Conservation (phyloP, 768 basidiomycete species). For the Calocera viscosa region DNA sequence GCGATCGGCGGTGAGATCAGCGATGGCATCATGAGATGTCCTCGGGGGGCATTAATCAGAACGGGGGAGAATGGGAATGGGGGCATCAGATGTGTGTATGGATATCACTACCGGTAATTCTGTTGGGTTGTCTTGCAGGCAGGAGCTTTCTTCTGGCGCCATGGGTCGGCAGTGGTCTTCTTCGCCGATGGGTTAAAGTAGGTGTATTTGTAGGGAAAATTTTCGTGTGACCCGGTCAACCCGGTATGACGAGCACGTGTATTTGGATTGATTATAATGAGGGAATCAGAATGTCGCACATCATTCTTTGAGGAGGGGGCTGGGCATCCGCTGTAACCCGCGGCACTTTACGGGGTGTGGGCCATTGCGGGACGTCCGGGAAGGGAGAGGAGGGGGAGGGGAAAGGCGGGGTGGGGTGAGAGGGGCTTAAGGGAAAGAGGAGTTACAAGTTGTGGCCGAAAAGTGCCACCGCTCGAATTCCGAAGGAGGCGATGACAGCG, state of each 20-base stretch:
- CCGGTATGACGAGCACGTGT: background rate
- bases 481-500: background rate
- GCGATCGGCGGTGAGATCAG: background rate
- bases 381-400: background rate
- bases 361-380: background rate
- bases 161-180: too few species aligned
- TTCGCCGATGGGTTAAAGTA: too few species aligned
- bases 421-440: background rate
- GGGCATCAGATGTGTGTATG: too few species aligned
- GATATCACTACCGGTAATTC: background rate
- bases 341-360: background rate
- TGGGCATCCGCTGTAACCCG: background rate
- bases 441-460: background rate
- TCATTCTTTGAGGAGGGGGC: background rate
- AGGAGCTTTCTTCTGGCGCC: background rate
- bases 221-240: background rate
- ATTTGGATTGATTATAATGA: background rate
- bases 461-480: slow-evolving; percentile 4
- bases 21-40: background rate
- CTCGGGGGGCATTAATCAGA: background rate
- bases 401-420: background rate
- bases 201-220: background rate
- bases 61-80: too few species aligned
- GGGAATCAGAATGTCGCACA: background rate
- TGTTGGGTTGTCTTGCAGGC: background rate